These are phyloP conservation scores for Fonsecaea nubica DNA, from an alignment of 2,329 filamentous ascomycete species.

Conservation along the genomic window DNA sequence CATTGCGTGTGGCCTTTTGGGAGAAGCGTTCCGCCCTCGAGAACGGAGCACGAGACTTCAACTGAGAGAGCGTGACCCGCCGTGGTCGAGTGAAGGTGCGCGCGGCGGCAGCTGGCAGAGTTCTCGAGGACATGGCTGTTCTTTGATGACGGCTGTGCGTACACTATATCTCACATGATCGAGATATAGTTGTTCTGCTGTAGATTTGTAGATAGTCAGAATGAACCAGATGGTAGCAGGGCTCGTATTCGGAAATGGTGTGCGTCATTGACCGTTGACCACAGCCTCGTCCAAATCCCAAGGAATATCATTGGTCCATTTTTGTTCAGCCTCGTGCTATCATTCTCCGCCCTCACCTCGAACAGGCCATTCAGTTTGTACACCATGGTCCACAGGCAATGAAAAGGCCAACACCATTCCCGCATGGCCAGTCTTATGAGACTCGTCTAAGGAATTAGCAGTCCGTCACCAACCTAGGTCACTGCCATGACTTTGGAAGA, in stretches of 20 bases:
- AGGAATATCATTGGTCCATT: slow-evolving; percentile 3
- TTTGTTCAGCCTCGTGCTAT: slow-evolving; percentile 5
- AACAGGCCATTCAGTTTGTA: background rate
- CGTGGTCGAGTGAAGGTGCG: slow-evolving; percentile 22
- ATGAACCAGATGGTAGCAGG: background rate
- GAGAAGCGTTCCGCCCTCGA: slow-evolving; percentile 18
- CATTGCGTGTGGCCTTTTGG: slow-evolving; percentile 9
- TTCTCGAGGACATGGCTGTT: slow-evolving; percentile 25
- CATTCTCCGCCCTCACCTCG: background rate
- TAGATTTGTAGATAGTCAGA: background rate
- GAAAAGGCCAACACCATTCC: background rate
- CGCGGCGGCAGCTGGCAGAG: slow-evolving; percentile 11
- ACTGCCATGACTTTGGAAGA: slow-evolving; percentile 21
- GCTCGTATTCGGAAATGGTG: slow-evolving; percentile 23
- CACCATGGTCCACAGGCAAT: background rate
- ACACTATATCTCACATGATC: background rate
- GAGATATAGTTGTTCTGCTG: background rate
- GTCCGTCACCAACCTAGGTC: background rate
- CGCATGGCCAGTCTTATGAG: slow-evolving; percentile 12
- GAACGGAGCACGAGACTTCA: slow-evolving; percentile 11
- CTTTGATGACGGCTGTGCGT: background rate
- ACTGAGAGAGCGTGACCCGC: slow-evolving; percentile 6
- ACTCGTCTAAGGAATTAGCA: background rate
- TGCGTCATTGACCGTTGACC: slow-evolving; percentile 18
- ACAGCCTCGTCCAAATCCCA: slow-evolving; percentile 5